A percentile compares a stretch with the other conserved stretches of the same genome.
Evolutionary conservation across 2,329 filamentous ascomycete genomes (phyloP).

Genomic region (Aspergillus eucalypticola): DNA sequence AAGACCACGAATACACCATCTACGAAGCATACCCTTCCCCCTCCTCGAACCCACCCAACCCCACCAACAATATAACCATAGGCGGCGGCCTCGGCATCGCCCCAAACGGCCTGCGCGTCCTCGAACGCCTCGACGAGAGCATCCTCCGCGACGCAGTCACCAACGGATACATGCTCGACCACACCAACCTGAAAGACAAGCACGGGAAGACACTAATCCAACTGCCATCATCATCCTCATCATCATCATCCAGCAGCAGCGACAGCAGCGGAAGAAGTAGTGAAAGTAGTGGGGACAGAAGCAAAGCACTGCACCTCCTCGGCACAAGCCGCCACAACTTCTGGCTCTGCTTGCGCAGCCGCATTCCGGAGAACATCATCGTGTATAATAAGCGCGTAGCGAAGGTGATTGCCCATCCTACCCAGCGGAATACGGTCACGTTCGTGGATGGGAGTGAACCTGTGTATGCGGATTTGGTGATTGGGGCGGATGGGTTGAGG

Average conservation of each 20-base stretch:
- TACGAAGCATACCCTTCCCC: constrained; percentile 44
- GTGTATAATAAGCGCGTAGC: constrained; percentile 34
- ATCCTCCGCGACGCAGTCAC: constrained; percentile 36
- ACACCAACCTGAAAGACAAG: constrained; percentile 37
- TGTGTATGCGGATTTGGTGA: constrained; percentile 43
- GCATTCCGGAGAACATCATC: constrained; percentile 37
- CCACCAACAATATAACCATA: constrained; percentile 25
- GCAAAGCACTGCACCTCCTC: constrained; percentile 26
- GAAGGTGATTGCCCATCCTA: constrained; percentile 26
- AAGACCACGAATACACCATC: constrained; percentile 36
- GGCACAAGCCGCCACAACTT: constrained; percentile 41
- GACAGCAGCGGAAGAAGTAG: neutral
- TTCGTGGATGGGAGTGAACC: constrained; percentile 39
- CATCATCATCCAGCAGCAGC: neutral
- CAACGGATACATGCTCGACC: constrained; percentile 36
- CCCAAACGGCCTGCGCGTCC: constrained; percentile 44
- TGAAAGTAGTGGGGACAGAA: too few species aligned
- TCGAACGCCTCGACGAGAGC: constrained; percentile 38
- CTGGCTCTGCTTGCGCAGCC: constrained; percentile 40
- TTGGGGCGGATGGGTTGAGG: constrained; percentile 47
- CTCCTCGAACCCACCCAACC: constrained; percentile 29
- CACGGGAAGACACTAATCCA: constrained; percentile 36
- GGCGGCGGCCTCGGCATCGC: constrained; percentile 43
- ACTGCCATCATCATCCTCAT: constrained; percentile 10
- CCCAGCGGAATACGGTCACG: constrained; percentile 29